Evolutionary conservation across 1,284 basidiomycete species (phyloP).

Genomic region (Austroboletus rostrupii): DNA sequence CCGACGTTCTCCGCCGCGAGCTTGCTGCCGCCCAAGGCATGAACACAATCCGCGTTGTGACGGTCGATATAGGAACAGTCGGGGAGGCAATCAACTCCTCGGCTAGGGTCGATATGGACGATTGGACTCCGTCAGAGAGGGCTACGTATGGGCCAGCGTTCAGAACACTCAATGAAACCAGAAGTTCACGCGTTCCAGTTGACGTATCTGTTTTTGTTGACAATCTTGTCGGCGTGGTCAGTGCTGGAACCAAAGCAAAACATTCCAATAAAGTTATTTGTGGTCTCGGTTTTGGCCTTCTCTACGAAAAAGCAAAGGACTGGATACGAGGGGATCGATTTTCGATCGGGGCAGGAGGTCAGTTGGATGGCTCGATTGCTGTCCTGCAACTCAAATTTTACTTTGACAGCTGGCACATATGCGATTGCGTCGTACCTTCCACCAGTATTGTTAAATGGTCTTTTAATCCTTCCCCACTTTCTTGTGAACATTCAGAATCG

Average conservation of each 20-base stretch:
- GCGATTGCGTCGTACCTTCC: conserved; percentile 65
- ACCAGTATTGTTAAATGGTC: conserved; percentile 55
- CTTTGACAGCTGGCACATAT: conserved; percentile 56
- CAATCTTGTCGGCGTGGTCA: conserved; percentile 53
- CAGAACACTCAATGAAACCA: conserved; percentile 42
- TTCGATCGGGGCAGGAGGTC: conserved; percentile 72
- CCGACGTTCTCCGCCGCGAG: conserved; percentile 70
- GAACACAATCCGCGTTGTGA: conserved; percentile 64
- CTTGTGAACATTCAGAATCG: conserved; percentile 59
- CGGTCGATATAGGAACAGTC: conserved; percentile 41
- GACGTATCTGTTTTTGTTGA: conserved; percentile 56
- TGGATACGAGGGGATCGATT: conserved; percentile 62
- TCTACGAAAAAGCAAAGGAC: conserved; percentile 35
- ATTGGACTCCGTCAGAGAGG: conserved; percentile 70
- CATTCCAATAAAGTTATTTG: conserved; percentile 35
- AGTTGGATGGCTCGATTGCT: conserved; percentile 18
- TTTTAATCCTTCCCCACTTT: conserved; percentile 63
- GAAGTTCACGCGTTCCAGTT: conserved; percentile 47
- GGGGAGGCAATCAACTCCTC: conserved; percentile 11
- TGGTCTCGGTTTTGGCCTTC: conserved; percentile 41
- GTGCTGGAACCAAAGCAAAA: conserved; percentile 42
- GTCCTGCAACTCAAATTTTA: conserved; percentile 5
- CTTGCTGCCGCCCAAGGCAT: conserved; percentile 49
- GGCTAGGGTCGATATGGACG: conserved; percentile 39
- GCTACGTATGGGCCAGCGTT: conserved; percentile 66